Base-by-base conservation (phyloP, 352 stramenopile genomes). In the Globisporangium cylindrosporum region DNA sequence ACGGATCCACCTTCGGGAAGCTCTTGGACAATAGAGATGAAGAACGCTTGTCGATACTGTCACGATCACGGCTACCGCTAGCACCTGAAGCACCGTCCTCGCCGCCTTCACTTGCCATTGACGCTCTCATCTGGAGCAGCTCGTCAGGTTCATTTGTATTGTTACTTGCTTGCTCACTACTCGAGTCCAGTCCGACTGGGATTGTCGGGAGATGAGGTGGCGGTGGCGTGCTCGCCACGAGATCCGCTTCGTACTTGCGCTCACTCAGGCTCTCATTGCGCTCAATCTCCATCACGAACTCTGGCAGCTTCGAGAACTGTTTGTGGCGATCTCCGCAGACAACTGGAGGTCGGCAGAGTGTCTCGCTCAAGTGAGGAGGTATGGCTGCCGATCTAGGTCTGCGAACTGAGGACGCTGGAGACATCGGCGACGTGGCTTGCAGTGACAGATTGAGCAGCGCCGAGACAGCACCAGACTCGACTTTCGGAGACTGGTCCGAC, bases 391-490 rank as follows among this genome's bases (percentile, higher is more conserved):
- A 49, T 1, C 41, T 15, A 49, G 4, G 4, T 49, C 15, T 49
- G 15, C 41, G 41, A 49, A 49, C 15, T 18, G 41, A 49, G 15
- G 15, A 49, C 41, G 14, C 14, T 49, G 15, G 41, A 49, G 41
- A 49, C 41, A 49, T 49, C 15, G 22, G 20, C 56, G 66, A 12
- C 7, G 67, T 54, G 12, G 66, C 66, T 32, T 74, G 71, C 4
- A 91, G 59, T 0, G 82, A 89, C 4, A 91, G 54, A 18, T 74
- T 80, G 41, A 93, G 68, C 24, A 93, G 63, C 2, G 76, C 82
- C 0, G 82, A 84, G 2, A 94, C 82, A 1, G 86, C 77, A 2
- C 84, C 86, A 8, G 79, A 81, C n/a, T 90, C 80, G 18, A 94
- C 79, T 53, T 75, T 91, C 0, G 86, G 85, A 0, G 84, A 91